These are phyloP conservation scores for Microstegium vimineum DNA, from an alignment of 176 grass and related monocot genomes.

Conservation along the genomic window DNA sequence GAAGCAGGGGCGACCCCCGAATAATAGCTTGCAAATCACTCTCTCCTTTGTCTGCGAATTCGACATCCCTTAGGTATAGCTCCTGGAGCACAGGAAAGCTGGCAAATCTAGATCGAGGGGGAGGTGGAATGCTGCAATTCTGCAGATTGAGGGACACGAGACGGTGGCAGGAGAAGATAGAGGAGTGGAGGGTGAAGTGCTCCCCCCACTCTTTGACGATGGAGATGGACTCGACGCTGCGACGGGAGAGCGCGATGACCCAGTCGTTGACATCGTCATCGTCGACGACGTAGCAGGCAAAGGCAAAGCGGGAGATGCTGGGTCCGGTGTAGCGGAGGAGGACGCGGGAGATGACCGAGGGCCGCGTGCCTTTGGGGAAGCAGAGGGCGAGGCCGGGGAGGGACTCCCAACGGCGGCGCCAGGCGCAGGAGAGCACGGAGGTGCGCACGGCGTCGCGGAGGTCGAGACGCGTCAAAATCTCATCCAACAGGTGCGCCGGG, in stretches of 20 bases:
- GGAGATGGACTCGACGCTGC: slow-evolving; percentile 3
- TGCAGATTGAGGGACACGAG: background rate
- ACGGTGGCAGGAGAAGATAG: background rate
- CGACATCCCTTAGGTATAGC: background rate
- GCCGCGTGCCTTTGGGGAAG: background rate
- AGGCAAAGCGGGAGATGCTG: background rate
- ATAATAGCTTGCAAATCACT: slow-evolving; percentile 4
- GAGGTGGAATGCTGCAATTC: background rate
- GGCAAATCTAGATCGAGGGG: background rate
- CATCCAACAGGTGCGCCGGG: background rate
- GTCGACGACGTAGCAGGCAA: background rate
- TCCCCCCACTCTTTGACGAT: background rate
- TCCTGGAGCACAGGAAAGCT: slow-evolving; percentile 4
- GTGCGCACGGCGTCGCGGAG: background rate
- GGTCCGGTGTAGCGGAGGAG: background rate
- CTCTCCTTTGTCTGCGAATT: background rate
- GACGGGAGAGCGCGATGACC: slow-evolving; percentile 5
- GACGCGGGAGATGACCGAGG: background rate
- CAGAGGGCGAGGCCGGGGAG: background rate
- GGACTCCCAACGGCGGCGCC: slow-evolving; percentile 29
- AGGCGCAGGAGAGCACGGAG: slow-evolving; percentile 24
- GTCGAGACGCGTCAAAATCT: background rate
- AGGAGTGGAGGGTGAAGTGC: background rate
- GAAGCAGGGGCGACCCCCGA: background rate
- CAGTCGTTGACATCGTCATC: background rate